phyloP scores from a whole-genome alignment of 176 grass and related monocot genomes.

The Ananas comosus region DNA sequence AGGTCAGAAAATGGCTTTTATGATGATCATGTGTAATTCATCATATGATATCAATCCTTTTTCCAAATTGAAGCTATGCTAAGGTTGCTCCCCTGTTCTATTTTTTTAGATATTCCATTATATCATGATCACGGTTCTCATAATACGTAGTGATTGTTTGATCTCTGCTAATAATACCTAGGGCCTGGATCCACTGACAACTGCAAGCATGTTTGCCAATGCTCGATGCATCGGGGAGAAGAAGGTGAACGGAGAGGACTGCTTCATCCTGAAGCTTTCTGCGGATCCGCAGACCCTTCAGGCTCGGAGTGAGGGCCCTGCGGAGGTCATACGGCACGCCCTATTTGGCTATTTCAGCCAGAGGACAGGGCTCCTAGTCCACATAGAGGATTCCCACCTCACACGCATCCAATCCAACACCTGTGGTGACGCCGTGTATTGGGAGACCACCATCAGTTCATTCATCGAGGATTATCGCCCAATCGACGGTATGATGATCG shows the following conservation, averaged over 20 bases:
- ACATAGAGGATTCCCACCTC: slow-evolving; percentile 73
- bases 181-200: slow-evolving; percentile 62
- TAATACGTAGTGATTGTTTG: background rate
- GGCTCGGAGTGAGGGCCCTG: slow-evolving; percentile 36
- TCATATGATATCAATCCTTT: too few relatives aligned
- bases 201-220: slow-evolving; percentile 48
- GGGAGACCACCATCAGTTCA: slow-evolving; percentile 62
- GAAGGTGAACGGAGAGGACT: slow-evolving; percentile 59
- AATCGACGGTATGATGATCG: background rate
- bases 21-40: too few relatives aligned
- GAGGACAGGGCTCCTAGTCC: slow-evolving; percentile 56
- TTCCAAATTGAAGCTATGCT: too few relatives aligned
- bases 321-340: slow-evolving; percentile 61
- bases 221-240: slow-evolving; percentile 62
- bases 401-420: slow-evolving; percentile 47
- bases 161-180: slow-evolving; percentile 12
- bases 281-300: slow-evolving; percentile 39
- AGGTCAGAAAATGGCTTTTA: too few relatives aligned
- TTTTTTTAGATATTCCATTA: too few relatives aligned
- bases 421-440: slow-evolving; percentile 44
- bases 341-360: slow-evolving; percentile 75
- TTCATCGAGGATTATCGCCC: slow-evolving; percentile 58
- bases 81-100: too few relatives aligned
- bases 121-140: too few relatives aligned
- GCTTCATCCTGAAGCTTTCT: slow-evolving; percentile 68